Conservation (phyloP, 192 early-diverging fungal genomes). For the Phlyctochytrium bullatum region DNA sequence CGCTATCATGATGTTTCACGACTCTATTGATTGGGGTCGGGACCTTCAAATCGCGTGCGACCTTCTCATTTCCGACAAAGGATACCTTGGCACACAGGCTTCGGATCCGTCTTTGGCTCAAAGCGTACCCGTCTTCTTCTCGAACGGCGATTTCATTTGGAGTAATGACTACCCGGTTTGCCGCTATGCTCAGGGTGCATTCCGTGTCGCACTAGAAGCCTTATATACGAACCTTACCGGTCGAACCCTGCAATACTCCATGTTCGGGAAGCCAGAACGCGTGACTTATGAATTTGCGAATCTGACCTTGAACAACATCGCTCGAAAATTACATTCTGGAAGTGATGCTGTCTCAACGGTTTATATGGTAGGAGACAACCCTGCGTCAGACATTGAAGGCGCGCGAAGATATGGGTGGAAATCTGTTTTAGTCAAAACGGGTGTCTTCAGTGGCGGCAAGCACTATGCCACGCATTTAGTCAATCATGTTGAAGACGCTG, state of each 20-base stretch:
- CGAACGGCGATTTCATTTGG: conserved; percentile 64
- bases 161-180: conserved; percentile 77
- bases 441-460: conserved; percentile 34
- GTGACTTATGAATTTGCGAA: conserved; percentile 62
- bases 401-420: conserved; percentile 39
- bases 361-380: conserved; percentile 29
- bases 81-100: neutral
- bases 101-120: conserved; percentile 17
- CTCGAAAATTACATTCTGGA: neutral
- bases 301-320: conserved; percentile 17
- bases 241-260: conserved; percentile 60
- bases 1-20: conserved; percentile 73
- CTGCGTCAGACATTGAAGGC: conserved; percentile 32
- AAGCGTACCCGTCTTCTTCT: conserved; percentile 68
- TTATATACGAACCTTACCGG: conserved; percentile 53
- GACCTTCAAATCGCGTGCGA: conserved; percentile 82
- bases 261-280: conserved; percentile 78
- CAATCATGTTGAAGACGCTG: conserved; percentile 41
- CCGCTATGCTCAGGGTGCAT: conserved; percentile 81
- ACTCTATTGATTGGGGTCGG: conserved; percentile 83
- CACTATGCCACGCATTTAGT: conserved; percentile 34
- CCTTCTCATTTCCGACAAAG: conserved; percentile 47
- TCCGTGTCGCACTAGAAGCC: conserved; percentile 65
- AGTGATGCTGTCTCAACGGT: neutral
- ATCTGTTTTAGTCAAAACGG: conserved; percentile 37